phyloP scores from a whole-genome alignment of 2,329 filamentous ascomycete species.

The Aspergillus amoenus region DNA sequence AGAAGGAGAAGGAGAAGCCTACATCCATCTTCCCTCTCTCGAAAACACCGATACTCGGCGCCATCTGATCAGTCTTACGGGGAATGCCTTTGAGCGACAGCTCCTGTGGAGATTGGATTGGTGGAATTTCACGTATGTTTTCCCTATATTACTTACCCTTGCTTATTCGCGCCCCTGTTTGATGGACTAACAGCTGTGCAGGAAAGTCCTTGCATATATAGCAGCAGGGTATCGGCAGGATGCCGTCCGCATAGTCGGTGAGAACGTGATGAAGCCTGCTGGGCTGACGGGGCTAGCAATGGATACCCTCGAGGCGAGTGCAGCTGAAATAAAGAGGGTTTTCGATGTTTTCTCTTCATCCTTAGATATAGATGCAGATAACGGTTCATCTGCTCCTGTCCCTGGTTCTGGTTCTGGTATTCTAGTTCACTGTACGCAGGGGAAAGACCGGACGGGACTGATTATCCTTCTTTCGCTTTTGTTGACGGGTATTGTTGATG shows the following conservation, averaged over 20 bases:
- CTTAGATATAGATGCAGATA: background rate
- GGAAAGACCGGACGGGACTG: constrained; percentile 81
- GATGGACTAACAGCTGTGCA: constrained; percentile 22
- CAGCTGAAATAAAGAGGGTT: constrained; percentile 63
- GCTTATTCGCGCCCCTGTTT: background rate
- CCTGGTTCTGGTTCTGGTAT: constrained; percentile 29
- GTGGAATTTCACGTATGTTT: constrained; percentile 60
- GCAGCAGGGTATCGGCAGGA: constrained; percentile 65
- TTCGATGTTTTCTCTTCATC: constrained; percentile 53
- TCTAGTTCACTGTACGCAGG: constrained; percentile 82
- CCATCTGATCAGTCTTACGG: constrained; percentile 70
- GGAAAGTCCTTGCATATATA: constrained; percentile 63
- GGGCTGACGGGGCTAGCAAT: constrained; percentile 70
- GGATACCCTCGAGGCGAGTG: constrained; percentile 68
- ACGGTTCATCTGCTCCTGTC: constrained; percentile 19
- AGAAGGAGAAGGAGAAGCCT: constrained; percentile 7
- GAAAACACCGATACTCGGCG: constrained; percentile 63
- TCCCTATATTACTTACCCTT: background rate
- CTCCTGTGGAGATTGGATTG: constrained; percentile 68
- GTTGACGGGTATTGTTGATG: constrained; percentile 55
- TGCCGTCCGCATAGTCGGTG: constrained; percentile 68
- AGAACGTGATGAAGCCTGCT: constrained; percentile 68
- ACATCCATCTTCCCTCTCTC: constrained; percentile 61
- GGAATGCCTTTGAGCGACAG: constrained; percentile 66
- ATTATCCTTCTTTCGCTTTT: constrained; percentile 68